Evolutionary conservation across 2,329 filamentous ascomycete genomes (phyloP).

Genomic region (Karstenula rhodostoma): DNA sequence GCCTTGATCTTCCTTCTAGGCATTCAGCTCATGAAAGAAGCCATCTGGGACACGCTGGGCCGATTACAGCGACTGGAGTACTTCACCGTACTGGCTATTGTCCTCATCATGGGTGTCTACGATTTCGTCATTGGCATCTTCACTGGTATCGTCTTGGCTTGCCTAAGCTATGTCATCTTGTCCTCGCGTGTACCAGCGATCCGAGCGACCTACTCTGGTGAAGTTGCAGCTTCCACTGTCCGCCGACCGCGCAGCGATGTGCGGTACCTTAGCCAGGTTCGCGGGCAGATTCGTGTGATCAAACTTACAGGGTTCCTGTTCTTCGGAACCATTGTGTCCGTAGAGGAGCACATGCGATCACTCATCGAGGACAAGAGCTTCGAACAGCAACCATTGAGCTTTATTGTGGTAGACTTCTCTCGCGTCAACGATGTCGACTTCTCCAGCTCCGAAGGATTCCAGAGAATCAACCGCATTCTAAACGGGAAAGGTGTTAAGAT

Average conservation of each 20-base stretch:
- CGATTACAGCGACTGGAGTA: constrained; percentile 90
- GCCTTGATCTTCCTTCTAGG: constrained; percentile 94
- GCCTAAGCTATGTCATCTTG: constrained; percentile 89
- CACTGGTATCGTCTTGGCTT: constrained; percentile 89
- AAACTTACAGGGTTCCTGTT: constrained; percentile 97
- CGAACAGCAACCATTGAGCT: constrained; percentile 79
- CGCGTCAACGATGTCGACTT: constrained; percentile 95
- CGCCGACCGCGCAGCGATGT: constrained; percentile 89
- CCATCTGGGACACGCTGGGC: constrained; percentile 85
- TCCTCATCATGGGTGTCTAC: constrained; percentile 94
- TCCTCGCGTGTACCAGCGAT: constrained; percentile 90
- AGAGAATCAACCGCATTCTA: constrained; percentile 86
- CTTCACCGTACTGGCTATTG: constrained; percentile 85
- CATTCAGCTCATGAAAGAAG: constrained; percentile 89
- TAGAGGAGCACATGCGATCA: constrained; percentile 85
- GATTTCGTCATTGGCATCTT: constrained; percentile 97
- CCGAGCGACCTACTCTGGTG: constrained; percentile 86
- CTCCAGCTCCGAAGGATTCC: constrained; percentile 94
- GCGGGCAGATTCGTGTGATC: constrained; percentile 86
- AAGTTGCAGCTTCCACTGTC: constrained; percentile 90
- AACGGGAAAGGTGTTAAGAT: constrained; percentile 79
- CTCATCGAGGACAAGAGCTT: constrained; percentile 87
- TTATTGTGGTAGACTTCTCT: constrained; percentile 85
- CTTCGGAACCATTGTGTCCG: constrained; percentile 95
- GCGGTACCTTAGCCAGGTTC: constrained; percentile 83